Conservation (phyloP, 371 early-diverging fungal genomes). For the Synchytrium microbalum region DNA sequence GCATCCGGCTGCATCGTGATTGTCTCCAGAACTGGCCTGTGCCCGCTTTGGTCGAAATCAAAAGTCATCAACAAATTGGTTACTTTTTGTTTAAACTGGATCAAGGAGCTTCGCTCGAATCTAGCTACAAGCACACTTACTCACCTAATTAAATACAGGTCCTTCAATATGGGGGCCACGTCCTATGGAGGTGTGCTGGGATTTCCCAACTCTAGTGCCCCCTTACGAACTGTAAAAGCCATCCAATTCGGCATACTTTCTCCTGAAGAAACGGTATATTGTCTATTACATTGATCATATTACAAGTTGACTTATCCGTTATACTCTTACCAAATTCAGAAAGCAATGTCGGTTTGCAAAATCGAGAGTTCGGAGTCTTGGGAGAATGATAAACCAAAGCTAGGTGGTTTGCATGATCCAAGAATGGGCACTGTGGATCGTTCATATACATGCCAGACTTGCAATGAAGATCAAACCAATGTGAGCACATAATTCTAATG, state of each 20-base stretch:
- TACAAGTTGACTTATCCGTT: not conserved
- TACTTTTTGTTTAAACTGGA: too few relatives aligned
- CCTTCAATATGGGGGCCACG: too few relatives aligned
- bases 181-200: too few relatives aligned
- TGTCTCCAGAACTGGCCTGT: too few relatives aligned
- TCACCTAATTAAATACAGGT: too few relatives aligned
- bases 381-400: slow-evolving; percentile 89
- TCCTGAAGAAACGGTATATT: slow-evolving; percentile 88
- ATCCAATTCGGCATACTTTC: slow-evolving; percentile 96
- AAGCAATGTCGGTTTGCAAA: slow-evolving; percentile 92
- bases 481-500: too few relatives aligned
- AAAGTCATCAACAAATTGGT: too few relatives aligned
- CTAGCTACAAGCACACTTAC: too few relatives aligned
- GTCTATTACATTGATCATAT: not conserved
- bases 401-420: slow-evolving; percentile 92
- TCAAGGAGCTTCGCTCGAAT: too few relatives aligned
- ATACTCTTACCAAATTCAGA: too few relatives aligned
- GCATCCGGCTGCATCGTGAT: too few relatives aligned
- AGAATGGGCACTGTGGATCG: slow-evolving; percentile 99
- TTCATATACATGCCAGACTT: slow-evolving; percentile 96
- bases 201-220: slow-evolving; percentile 77
- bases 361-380: slow-evolving; percentile 93
- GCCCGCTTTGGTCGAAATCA: too few relatives aligned
- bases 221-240: slow-evolving; percentile 75
- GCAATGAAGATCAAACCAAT: slow-evolving; percentile 91